Conservation (phyloP, 1,139 yeast species). For the Yamadazyma buinensis region DNA sequence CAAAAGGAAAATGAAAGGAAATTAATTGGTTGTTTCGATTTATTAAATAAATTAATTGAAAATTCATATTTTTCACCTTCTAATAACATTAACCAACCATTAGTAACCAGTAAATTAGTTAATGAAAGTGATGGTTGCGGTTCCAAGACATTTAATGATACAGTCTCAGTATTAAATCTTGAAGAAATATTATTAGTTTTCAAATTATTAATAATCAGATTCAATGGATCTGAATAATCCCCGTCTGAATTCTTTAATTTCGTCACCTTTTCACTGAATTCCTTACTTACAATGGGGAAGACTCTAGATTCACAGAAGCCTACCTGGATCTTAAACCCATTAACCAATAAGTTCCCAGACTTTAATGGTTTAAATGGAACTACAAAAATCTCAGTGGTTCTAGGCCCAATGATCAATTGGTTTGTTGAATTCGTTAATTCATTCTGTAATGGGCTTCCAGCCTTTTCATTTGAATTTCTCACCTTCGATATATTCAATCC, state of each 20-base stretch:
- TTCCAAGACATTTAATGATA: conserved; percentile 45
- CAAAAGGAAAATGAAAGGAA: conserved; percentile 58
- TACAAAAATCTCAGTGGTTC: conserved; percentile 28
- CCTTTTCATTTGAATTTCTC: conserved; percentile 2
- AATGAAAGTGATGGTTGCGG: conserved; percentile 66
- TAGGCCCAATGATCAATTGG: conserved; percentile 22
- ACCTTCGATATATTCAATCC: conserved; percentile 11
- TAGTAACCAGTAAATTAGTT: conserved; percentile 50
- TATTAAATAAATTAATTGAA: conserved; percentile 52
- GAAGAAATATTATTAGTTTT: conserved; percentile 14
- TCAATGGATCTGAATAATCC: conserved; percentile 8
- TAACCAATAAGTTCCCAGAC: conserved; percentile 28
- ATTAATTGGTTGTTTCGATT: conserved; percentile 53
- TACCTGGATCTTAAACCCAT: conserved; percentile 28
- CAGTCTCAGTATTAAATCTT: conserved; percentile 17
- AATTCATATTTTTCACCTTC: conserved; percentile 69
- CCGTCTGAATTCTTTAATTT: conserved; percentile 5
- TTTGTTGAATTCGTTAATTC: background rate
- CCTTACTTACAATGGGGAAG: conserved; percentile 29
- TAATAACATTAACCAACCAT: conserved; percentile 71
- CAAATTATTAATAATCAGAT: conserved; percentile 22
- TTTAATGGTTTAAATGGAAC: conserved; percentile 34
- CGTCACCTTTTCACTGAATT: conserved; percentile 10
- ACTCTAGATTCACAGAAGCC: conserved; percentile 28
- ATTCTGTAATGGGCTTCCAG: conserved; percentile 2